Evolutionary conservation across 208 protist genomes (phyloP).

Genomic region (Trypanosomatidae sp.): DNA sequence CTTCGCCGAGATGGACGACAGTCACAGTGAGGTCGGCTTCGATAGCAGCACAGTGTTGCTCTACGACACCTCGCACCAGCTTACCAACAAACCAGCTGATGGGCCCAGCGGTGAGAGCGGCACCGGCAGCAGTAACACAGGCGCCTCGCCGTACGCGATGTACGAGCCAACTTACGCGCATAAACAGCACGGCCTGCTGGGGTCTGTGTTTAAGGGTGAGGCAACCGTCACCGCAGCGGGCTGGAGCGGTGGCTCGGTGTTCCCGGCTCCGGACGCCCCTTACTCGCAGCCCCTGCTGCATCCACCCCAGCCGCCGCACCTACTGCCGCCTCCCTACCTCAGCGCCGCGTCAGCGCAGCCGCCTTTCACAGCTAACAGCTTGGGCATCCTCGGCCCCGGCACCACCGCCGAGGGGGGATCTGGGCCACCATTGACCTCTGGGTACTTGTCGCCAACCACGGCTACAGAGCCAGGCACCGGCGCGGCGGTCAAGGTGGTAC

Average conservation of each 20-base stretch:
- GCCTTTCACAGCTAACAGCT: background rate
- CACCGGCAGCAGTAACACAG: background rate
- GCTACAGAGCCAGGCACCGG: background rate
- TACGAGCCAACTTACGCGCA: slow-evolving; percentile 15
- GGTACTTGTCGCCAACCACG: background rate
- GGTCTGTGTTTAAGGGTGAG: background rate
- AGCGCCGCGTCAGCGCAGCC: background rate
- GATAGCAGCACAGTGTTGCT: slow-evolving; percentile 17
- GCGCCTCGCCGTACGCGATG: slow-evolving; percentile 2
- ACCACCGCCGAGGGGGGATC: background rate
- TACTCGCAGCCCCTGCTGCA: background rate
- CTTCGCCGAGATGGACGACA: background rate
- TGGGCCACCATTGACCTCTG: background rate
- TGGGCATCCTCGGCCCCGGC: background rate
- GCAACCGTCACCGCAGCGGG: background rate
- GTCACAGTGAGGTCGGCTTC: slow-evolving; percentile 21
- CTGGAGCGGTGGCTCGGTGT: slow-evolving; percentile 6
- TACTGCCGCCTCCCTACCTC: background rate
- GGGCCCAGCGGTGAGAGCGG: background rate
- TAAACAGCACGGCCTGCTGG: slow-evolving; percentile 8
- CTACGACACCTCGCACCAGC: slow-evolving; percentile 2
- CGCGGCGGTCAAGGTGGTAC: background rate
- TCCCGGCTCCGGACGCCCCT: slow-evolving; percentile 1
- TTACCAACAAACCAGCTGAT: background rate
- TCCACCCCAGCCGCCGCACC: background rate